Conservation (phyloP, 208 protist species). For the Trichomonas gallinae region DNA sequence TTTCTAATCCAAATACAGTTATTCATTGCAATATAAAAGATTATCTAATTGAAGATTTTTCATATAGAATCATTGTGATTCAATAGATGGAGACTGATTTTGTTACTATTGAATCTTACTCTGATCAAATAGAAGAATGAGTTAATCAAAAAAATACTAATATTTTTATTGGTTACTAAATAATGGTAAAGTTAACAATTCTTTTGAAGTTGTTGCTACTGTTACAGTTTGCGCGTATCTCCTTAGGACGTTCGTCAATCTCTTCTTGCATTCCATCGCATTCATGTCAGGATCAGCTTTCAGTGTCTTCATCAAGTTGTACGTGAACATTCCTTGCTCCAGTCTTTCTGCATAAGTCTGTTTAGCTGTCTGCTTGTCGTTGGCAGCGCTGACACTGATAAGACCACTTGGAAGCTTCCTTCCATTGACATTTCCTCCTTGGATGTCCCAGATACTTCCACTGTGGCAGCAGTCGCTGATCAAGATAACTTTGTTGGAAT, state of each 20-base stretch:
- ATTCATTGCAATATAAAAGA: no score
- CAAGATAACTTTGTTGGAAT: background rate
- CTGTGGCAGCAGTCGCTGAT: background rate
- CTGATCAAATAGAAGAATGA: no score
- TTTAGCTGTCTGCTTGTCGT: background rate
- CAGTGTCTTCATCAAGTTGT: constrained; percentile 2
- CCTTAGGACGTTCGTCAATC: background rate
- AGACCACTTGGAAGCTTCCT: background rate
- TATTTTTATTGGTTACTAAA: background rate
- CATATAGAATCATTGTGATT: no score
- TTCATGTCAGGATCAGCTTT: background rate
- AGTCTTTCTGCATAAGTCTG: background rate
- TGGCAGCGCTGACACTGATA: background rate
- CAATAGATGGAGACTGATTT: no score
- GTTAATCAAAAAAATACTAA: background rate
- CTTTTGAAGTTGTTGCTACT: background rate
- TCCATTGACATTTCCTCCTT: background rate
- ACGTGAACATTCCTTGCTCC: background rate
- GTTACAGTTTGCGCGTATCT: background rate
- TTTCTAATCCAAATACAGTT: no score
- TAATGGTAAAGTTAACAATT: background rate
- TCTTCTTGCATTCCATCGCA: background rate
- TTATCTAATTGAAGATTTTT: no score
- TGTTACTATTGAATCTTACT: no score
- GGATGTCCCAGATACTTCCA: background rate